Evolutionary conservation across 169 alveolate species (phyloP).

Genomic region (Plasmodium inui): DNA sequence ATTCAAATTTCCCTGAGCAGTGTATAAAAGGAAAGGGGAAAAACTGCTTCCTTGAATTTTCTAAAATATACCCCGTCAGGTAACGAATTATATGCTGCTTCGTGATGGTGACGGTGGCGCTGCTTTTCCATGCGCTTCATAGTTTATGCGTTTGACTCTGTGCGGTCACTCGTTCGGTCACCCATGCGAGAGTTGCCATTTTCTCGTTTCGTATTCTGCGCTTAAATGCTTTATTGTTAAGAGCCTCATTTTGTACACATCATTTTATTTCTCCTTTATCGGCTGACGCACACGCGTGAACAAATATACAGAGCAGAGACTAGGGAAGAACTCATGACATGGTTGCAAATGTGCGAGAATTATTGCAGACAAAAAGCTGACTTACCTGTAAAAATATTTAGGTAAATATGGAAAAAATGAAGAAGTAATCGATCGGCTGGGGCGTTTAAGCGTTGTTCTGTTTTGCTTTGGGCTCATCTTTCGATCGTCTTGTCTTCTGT

Average conservation of each 20-base stretch:
- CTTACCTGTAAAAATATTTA: conserved; percentile 71
- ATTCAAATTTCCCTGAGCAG: conserved; percentile 74
- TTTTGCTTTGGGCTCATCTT: background rate
- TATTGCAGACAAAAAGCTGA: conserved; percentile 72
- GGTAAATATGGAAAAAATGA: conserved; percentile 28
- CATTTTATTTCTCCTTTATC: background rate
- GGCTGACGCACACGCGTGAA: background rate
- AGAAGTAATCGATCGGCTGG: background rate
- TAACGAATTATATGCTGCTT: background rate
- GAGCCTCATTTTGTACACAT: background rate
- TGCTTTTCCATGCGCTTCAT: background rate
- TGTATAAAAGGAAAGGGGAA: conserved; percentile 72
- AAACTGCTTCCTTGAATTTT: conserved; percentile 63
- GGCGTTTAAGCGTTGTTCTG: background rate
- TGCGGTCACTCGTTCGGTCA: background rate
- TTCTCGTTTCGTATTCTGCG: background rate
- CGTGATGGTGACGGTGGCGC: background rate
- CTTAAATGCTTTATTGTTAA: background rate
- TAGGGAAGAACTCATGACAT: conserved; percentile 68
- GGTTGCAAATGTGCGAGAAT: conserved; percentile 77
- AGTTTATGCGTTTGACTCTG: background rate
- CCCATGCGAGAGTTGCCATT: background rate
- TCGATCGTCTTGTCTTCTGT: background rate
- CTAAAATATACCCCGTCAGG: conserved; percentile 62
- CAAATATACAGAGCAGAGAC: conserved; percentile 37